Evolutionary conservation across 495 filamentous ascomycete species (phyloP).

Genomic region (Neurospora sp.): DNA sequence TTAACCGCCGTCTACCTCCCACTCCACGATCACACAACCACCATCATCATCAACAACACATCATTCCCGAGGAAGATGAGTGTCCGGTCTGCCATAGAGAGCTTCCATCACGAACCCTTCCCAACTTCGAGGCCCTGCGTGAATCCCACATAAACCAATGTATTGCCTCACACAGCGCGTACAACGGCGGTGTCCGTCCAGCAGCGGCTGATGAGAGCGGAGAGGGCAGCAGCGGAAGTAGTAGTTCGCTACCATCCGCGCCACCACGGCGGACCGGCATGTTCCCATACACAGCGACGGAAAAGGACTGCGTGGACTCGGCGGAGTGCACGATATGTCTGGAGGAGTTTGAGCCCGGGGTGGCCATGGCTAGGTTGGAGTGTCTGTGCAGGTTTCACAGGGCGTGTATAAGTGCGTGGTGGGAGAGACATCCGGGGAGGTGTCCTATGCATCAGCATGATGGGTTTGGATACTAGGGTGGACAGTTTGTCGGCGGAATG

Average conservation of each 20-base stretch:
- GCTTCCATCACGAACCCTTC: constrained; percentile 54
- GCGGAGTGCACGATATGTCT: constrained; percentile 93
- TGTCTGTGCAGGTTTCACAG: constrained; percentile 91
- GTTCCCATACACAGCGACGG: constrained; percentile 66
- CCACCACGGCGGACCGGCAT: constrained; percentile 35
- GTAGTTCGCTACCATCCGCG: constrained; percentile 14
- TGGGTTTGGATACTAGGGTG: constrained; percentile 31
- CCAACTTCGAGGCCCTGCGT: constrained; percentile 51
- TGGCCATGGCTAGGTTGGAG: constrained; percentile 72
- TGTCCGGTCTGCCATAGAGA: constrained; percentile 79
- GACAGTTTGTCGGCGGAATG: background rate
- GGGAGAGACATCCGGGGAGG: constrained; percentile 37
- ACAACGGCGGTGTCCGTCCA: constrained; percentile 11
- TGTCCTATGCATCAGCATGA: constrained; percentile 49
- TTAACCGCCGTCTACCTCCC: constrained; percentile 17
- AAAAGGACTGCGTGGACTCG: constrained; percentile 80
- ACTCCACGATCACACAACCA: constrained; percentile 3
- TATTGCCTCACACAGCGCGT: constrained; percentile 46
- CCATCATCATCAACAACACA: constrained; percentile 4
- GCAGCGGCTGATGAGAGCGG: constrained; percentile 4
- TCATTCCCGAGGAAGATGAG: constrained; percentile 70
- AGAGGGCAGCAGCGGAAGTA: background rate
- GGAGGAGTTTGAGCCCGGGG: constrained; percentile 85
- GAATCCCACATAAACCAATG: constrained; percentile 72
- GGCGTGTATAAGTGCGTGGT: constrained; percentile 51